Percentiles rank a stretch among this genome's conserved stretches.
Evolutionary conservation across 129 eudicot species (phyloP).

Genomic region (Apium graveolens): DNA sequence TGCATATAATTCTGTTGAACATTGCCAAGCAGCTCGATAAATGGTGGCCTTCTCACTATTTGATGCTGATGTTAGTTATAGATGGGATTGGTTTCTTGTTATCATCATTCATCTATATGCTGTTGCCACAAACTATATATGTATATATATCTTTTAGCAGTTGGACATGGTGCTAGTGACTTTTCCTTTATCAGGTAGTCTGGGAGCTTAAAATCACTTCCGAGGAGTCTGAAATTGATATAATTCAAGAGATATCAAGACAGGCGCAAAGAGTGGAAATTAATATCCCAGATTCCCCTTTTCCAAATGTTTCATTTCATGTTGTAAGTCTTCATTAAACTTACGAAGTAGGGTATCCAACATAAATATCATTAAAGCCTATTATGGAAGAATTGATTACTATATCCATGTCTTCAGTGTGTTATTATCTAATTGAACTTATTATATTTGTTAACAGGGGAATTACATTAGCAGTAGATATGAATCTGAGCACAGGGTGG

Average conservation of each 20-base stretch:
- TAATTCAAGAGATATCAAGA: conserved; percentile 33
- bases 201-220: conserved; percentile 47
- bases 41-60: background rate
- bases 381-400: background rate
- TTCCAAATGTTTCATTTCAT: background rate
- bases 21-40: background rate
- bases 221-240: conserved; percentile 34
- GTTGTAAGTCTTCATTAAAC: conserved; percentile 3
- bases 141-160: background rate
- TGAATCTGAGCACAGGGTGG: background rate
- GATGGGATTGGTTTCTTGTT: background rate
- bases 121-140: background rate
- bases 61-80: background rate
- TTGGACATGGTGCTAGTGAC: background rate
- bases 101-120: background rate
- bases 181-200: conserved; percentile 24
- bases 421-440: background rate
- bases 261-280: background rate
- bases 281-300: background rate
- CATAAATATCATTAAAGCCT: background rate
- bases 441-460: background rate
- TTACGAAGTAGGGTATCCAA: background rate
- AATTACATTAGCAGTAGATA: background rate
- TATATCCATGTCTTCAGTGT: background rate
- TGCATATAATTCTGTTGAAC: background rate